phyloP scores from a whole-genome alignment of 2,329 filamentous ascomycete genomes.

The Apiospora kogelbergensis region DNA sequence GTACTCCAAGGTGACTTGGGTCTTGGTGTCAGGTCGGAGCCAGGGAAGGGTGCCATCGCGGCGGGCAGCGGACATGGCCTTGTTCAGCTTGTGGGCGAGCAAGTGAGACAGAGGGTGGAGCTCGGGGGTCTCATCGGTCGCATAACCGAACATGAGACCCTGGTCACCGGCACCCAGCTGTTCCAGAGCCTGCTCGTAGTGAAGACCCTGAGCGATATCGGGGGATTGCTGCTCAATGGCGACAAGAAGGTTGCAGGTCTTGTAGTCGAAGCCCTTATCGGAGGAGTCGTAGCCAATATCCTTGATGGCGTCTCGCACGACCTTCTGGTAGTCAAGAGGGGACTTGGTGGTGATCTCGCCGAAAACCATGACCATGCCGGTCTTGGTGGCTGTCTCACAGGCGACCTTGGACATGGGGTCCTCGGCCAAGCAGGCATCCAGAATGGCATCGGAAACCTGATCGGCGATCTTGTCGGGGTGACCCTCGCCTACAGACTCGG shows the following conservation, averaged over 20 bases:
- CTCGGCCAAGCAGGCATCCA: constrained; percentile 93
- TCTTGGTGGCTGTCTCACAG: constrained; percentile 99
- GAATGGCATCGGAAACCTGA: constrained; percentile 96
- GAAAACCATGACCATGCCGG: constrained; percentile 98
- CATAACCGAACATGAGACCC: constrained; percentile 99
- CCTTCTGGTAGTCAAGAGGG: constrained; percentile 94
- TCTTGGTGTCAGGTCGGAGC: constrained; percentile 99
- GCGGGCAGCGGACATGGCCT: constrained; percentile 87
- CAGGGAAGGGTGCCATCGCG: constrained; percentile 85
- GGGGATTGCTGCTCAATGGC: constrained; percentile 99
- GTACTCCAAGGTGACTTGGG: constrained; percentile 98
- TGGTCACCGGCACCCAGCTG: constrained; percentile 98
- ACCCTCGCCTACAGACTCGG: constrained; percentile 85
- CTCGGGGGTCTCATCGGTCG: constrained; percentile 98
- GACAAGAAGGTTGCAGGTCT: constrained; percentile 97
- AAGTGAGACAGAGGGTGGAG: constrained; percentile 91
- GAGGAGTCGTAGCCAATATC: constrained; percentile 98
- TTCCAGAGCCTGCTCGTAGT: constrained; percentile 97
- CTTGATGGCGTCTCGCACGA: constrained; percentile 93
- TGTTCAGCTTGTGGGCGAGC: constrained; percentile 95
- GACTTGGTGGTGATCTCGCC: constrained; percentile 98
- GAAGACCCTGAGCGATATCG: constrained; percentile 97
- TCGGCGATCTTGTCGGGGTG: constrained; percentile 98
- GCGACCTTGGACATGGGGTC: constrained; percentile 98
- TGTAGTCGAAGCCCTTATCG: constrained; percentile 99